Evolutionary conservation across 176 grass and related monocot species (phyloP), one percentile per base, ranked within the genome.

Genomic region (Hordeum marinum): DNA sequence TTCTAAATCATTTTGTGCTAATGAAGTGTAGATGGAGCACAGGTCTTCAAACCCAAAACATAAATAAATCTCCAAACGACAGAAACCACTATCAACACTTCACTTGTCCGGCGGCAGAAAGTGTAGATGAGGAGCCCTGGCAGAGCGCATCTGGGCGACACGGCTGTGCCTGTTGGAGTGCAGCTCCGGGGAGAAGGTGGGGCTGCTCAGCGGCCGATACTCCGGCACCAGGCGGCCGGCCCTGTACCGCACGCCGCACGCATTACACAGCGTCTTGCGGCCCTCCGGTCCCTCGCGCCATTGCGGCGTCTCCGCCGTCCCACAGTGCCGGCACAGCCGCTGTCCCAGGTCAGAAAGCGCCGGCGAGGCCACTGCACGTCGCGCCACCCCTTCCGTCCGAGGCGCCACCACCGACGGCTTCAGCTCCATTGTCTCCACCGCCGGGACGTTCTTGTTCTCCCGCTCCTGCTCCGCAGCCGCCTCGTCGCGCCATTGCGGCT

Each of bases 241-340:
- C 82, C 58, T 76, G 78, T 88, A 92, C 31, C 50, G 26, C 37
- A 88, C 65, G 37, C 94, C 94, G 50, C 94, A 94, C 3, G 87
- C 91, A 79, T 94, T 97, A 85, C 91, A 92, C 76, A 94, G 80
- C 24, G 80, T 94, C 24, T 37, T 24, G 1, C 17, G 64, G 10
- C 94, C 94, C 12, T 78, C 80, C 0, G 90, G 92, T 7, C 89
- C 88, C 18, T 57, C 13, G 34, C 90, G 75, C 94, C 92, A 94
- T 63, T 85, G 92, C 21, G 92, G 92, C 32, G 90, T 97, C 36
- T 80, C 29, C 48, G 63, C 42, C 41, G 82, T 52, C 45, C 36
- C 70, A 35, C 92, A 97, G 85, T 97, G 90, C n/a, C 61, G 37
- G 80, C 92, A 94, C 60, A 25, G 76, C 68, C 32, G 23, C 36